These are phyloP conservation scores for Zygosaccharomyces pseudobailii DNA, from an alignment of 1,139 yeast species.

Conservation along the genomic window DNA sequence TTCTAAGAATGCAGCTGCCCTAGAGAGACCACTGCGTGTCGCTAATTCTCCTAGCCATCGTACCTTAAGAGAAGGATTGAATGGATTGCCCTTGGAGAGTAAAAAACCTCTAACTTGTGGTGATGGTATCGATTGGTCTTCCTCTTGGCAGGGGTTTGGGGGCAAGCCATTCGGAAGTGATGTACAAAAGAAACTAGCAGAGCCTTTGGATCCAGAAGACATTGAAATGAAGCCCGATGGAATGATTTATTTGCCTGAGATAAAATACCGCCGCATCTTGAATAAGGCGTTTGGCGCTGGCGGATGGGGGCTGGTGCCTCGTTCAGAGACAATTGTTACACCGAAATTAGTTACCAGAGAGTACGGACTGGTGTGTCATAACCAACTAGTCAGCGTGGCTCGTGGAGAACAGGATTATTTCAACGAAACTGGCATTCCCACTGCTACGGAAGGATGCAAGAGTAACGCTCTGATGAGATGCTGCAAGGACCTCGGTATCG, in stretches of 20 bases:
- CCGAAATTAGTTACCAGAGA: slow-evolving; percentile 69
- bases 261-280: slow-evolving; percentile 83
- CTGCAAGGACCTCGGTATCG: slow-evolving; percentile 94
- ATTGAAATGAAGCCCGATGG: slow-evolving; percentile 97
- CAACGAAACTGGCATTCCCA: slow-evolving; percentile 80
- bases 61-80: slow-evolving; percentile 10
- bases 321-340: slow-evolving; percentile 78
- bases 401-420: slow-evolving; percentile 95
- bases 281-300: slow-evolving; percentile 96
- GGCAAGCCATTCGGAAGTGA: slow-evolving; percentile 62
- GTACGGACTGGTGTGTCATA: slow-evolving; percentile 81
- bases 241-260: slow-evolving; percentile 83
- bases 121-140: slow-evolving; percentile 54
- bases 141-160: slow-evolving; percentile 80
- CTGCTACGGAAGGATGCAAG: slow-evolving; percentile 96
- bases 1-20: neutral
- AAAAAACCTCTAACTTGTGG: slow-evolving; percentile 3
- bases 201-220: slow-evolving; percentile 60
- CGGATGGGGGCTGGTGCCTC: slow-evolving; percentile 96
- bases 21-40: neutral
- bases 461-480: slow-evolving; percentile 97
- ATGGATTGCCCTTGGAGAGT: slow-evolving; percentile 12
- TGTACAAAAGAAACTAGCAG: slow-evolving; percentile 53
- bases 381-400: slow-evolving; percentile 84
- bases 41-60: neutral